Base-by-base conservation (phyloP, 73 alveolate species). In the Paramecium octaurelia region DNA sequence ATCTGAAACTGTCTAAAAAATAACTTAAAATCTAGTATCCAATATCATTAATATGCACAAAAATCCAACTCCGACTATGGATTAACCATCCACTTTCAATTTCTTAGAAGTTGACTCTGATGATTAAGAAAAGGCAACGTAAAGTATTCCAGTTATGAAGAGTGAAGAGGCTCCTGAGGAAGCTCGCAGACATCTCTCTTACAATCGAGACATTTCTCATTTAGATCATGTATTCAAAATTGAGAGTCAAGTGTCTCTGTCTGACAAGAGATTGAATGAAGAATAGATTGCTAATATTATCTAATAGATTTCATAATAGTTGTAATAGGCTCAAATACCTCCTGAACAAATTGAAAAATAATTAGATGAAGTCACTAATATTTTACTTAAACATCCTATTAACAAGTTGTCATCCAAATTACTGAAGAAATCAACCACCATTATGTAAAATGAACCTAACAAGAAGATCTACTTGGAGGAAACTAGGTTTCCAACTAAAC, bases 221-320 rank as follows among this genome's bases (percentile, higher is more conserved):
- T 34, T 73, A 24, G 87, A 73, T 73, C 87, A 73, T 40, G 40
- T 68, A 35, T 73, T 73, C 21, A 73, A 73, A 40, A 73, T 73
- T 35, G 59, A 34, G 7, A 73, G 87, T 40, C 16, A 36, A 36
- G 59, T 73, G 31, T 34, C 57, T 1, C 29, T 36, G 0, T 73
- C 87, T n/a, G 87, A 73, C 8, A 40, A 36, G 9, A 31, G 43
- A 73, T 73, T 73, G 27, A 73, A 40, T 73, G 59, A 34, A 36
- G 87, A 73, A 16, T 40, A 73, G n/a, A 73, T 73, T 29, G 59
- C 87, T 21, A 73, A 73, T 38, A 73, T 73, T 40, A 73, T 73
- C 2, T 36, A 36, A 40, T 36, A 73, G 8, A 40, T 73, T 35
- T 36, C 57, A 14, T 35, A 73, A 73, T 35, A 73, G 35, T 73